Base-by-base conservation (phyloP, 2,329 filamentous ascomycete genomes). In the Cryphonectria parasitica region DNA sequence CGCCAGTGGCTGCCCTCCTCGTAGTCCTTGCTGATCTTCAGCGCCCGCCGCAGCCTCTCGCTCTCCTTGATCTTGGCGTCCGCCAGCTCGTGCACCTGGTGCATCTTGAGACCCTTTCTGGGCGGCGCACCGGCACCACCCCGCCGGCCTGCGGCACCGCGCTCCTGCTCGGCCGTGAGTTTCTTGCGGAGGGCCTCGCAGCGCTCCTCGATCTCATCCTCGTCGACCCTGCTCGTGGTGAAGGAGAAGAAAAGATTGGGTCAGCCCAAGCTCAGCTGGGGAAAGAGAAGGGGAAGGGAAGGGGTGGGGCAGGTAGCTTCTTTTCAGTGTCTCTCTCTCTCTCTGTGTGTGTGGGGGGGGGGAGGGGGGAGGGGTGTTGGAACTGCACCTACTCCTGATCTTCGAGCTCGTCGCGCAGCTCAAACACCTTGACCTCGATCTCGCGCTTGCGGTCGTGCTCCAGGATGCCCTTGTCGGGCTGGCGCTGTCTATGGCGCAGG, bases 1-100 rank as follows among this genome's bases (percentile, higher is more conserved):
- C 89, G 90, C 92, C 94, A 96, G 80, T 97, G 92, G 65, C 91
- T 88, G 7, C 93, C 94, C 80, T 97, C 93, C 78, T 95, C 90
- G 76, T 96, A 96, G 79, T 95, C 88, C 78, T 91, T 91, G 78
- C 90, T 90, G 77, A 98, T 97, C 65, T 94, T 95, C 75, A 99
- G 85, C 10, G 96, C 96, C 80, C 87, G 92, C 74, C 95, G 85
- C 79, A 99, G 83, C 76, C 92, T 88, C 82, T 98, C 95, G 80
- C 92, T 97, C 86, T 99, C 96, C 79, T 93, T 92, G 75, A 97
- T 95, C 87, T 99, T 99, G 72, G 95, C 96, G 77, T 96, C 92
- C 25, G 96, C 96, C 79, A 97, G 87, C 82, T 98, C 96, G 83
- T 99, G 96, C 28, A 98, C 94, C 82, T 98, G 94, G 82, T 98